These are phyloP conservation scores for Myxozyma nipponensis DNA, from an alignment of 805 yeast genomes.

Conservation along the genomic window DNA sequence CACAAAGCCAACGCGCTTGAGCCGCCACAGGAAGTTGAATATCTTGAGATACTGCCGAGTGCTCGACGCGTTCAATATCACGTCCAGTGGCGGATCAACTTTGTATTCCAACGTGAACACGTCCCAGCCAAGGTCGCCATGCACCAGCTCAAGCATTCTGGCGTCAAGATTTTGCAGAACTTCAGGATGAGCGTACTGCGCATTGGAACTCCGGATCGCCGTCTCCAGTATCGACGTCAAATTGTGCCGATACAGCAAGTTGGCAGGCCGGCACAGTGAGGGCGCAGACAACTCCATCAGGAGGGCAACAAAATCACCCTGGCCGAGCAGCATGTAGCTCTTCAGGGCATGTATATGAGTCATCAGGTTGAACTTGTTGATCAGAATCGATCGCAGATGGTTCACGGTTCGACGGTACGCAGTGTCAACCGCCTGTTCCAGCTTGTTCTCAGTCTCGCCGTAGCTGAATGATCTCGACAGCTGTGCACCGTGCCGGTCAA, in stretches of 20 bases:
- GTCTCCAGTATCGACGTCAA: constrained; percentile 62
- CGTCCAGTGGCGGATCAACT: constrained; percentile 48
- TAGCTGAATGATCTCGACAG: constrained; percentile 13
- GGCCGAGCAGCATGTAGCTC: constrained; percentile 63
- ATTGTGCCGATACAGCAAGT: constrained; percentile 59
- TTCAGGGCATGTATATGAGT: constrained; percentile 60
- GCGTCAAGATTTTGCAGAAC: constrained; percentile 69
- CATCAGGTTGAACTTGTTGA: constrained; percentile 47
- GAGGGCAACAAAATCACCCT: constrained; percentile 76
- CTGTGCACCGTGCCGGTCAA: constrained; percentile 28
- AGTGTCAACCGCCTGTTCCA: constrained; percentile 38
- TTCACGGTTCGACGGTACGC: constrained; percentile 49
- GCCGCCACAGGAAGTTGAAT: constrained; percentile 81
- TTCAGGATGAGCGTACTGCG: constrained; percentile 37
- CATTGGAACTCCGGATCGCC: constrained; percentile 47
- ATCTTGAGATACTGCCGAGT: constrained; percentile 61
- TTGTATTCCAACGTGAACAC: constrained; percentile 80
- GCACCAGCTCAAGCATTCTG: constrained; percentile 67
- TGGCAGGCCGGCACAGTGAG: constrained; percentile 58
- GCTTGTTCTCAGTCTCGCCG: constrained; percentile 26
- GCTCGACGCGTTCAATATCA: constrained; percentile 49
- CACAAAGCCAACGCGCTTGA: constrained; percentile 57
- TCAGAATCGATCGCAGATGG: constrained; percentile 49
- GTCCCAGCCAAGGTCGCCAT: constrained; percentile 83
- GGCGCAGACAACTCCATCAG: constrained; percentile 54